Percentiles rank a stretch among this genome's conserved stretches.
Evolutionary conservation across 2,329 filamentous ascomycete species (phyloP).

Genomic region (Chaetothyriales sp.): DNA sequence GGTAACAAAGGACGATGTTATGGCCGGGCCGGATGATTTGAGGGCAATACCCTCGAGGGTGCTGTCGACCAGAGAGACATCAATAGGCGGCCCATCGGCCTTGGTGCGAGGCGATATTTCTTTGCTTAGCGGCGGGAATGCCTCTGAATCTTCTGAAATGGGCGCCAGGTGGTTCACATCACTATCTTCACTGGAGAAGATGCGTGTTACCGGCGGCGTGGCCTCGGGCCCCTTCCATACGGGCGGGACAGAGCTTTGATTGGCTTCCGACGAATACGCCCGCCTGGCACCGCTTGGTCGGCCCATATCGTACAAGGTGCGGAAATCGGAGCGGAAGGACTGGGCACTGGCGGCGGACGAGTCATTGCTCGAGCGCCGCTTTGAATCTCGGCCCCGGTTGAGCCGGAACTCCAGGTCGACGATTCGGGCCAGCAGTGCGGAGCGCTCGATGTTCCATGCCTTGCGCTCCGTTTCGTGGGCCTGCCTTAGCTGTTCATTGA

Average conservation of each 20-base stretch:
- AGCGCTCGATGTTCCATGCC: slow-evolving; percentile 30
- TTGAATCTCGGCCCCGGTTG: slow-evolving; percentile 14
- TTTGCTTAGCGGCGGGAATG: slow-evolving; percentile 24
- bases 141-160: slow-evolving; percentile 20
- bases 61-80: slow-evolving; percentile 32
- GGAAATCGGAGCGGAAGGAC: slow-evolving; percentile 13
- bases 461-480: slow-evolving; percentile 29
- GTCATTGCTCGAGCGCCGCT: slow-evolving; percentile 16
- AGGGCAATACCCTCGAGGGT: slow-evolving; percentile 33
- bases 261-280: slow-evolving; percentile 5
- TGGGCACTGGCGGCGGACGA: slow-evolving; percentile 9
- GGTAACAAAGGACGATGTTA: slow-evolving; percentile 29
- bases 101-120: slow-evolving; percentile 21
- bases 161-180: slow-evolving; percentile 16
- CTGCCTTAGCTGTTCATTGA: slow-evolving; percentile 28
- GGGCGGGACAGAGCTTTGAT: slow-evolving; percentile 17
- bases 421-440: slow-evolving; percentile 28
- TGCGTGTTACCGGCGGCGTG: slow-evolving; percentile 26
- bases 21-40: slow-evolving; percentile 26
- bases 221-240: slow-evolving; percentile 32
- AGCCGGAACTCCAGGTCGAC: slow-evolving; percentile 25
- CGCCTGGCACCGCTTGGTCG: background rate
- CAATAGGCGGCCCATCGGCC: slow-evolving; percentile 19
- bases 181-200: slow-evolving; percentile 25
- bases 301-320: slow-evolving; percentile 1